Evolutionary conservation across 306 rosid genomes (phyloP).

Genomic region (Sechiopsis laciniata): DNA sequence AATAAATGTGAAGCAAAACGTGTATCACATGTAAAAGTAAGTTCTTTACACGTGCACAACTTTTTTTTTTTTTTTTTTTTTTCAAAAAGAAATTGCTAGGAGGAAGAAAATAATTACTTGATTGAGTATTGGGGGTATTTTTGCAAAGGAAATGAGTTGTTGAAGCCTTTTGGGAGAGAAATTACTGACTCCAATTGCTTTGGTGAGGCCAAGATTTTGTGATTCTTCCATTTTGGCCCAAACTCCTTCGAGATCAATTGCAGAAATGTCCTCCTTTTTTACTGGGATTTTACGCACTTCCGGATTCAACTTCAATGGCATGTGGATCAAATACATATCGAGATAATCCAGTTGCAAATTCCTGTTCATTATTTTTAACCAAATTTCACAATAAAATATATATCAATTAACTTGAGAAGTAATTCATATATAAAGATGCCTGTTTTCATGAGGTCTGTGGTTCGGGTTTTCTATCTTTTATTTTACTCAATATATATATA

Average conservation of each 20-base stretch:
- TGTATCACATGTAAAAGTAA: too few species aligned
- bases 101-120: constrained; percentile 35
- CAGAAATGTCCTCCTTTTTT: constrained; percentile 17
- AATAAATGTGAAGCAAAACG: too few species aligned
- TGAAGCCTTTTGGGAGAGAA: constrained; percentile 64
- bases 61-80: too few species aligned
- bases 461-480: too few species aligned
- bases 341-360: constrained; percentile 17
- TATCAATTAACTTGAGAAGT: not conserved
- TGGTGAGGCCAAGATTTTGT: constrained; percentile 67
- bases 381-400: not conserved
- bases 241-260: constrained; percentile 53
- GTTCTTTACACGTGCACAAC: too few species aligned
- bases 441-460: too few species aligned
- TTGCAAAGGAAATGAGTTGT: constrained; percentile 47
- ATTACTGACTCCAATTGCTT: constrained; percentile 74
- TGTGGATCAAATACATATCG: constrained; percentile 24
- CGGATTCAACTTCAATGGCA: constrained; percentile 16
- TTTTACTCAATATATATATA: too few species aligned
- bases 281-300: constrained; percentile 12
- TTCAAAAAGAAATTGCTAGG: too few species aligned
- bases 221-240: constrained; percentile 77
- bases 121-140: constrained; percentile 59
- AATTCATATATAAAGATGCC: not conserved
- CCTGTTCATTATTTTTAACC: not conserved